Base-by-base conservation (phyloP, 495 filamentous ascomycete species). In the Podospora pseudocomata region DNA sequence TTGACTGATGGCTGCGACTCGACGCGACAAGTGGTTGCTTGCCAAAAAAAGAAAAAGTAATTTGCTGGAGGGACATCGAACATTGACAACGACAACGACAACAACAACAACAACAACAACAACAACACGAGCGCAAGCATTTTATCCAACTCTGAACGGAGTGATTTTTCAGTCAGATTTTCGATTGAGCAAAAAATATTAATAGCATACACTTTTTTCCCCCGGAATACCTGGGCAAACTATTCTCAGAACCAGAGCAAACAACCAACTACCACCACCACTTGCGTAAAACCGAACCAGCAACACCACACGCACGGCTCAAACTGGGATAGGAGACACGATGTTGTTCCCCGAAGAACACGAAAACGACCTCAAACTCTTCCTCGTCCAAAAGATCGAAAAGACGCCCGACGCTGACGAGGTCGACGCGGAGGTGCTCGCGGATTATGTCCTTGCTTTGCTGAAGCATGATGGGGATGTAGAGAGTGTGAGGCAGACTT, bases 381-480 rank as follows among this genome's bases (percentile, higher is more conserved):
- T 93, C 93, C 90, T 97, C 68, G 90, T 96, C 64, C 92, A 89
- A 79, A 90, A 92, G 68, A 83, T 99, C 20, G 94, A 96, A 76
- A 90, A 94, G 73, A 96, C 95, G 93, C 96, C 93, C 16, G 95
- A 97, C 77, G 95, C 94, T 60, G 95, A 99, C 11, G 39, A 49
- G 39, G 55, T 58, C n/a, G 55, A 58, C 77, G 89, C 92, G 32
- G 93, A 97, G 73, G 92, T 99, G 3, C 89, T 99, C 18, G 94
- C 93, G 34, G 95, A 99, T 75, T 99, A 97, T 74, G 92, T 99
- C 0, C 82, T 97, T 34, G 94, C 94, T n/a, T 87, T 99, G 11
- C 83, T 97, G 39, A 87, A 87, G 65, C 88, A 92, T 64, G 92
- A 97, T 72, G 91, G 91, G 68, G 85, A 88, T 23, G 85, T 87